Evolutionary conservation across 805 yeast genomes (phyloP), one percentile per base, ranked within the genome.

Genomic region (Candida quercuum): DNA sequence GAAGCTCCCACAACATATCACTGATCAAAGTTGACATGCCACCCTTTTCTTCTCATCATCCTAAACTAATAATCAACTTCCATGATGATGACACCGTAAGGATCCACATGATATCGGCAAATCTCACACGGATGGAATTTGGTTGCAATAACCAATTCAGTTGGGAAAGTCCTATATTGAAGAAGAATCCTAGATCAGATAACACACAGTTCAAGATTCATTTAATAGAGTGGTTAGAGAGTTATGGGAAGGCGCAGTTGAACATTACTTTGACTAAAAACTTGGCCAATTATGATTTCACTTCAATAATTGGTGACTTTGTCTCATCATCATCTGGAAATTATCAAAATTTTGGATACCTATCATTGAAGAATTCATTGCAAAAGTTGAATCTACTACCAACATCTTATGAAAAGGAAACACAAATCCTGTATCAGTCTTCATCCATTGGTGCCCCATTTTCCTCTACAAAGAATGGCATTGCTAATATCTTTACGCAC

Each of bases 11-110:
- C 15, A 51, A 48, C 27, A 17, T 53, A 6, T 36, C 42, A 17
- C 28, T 49, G 2, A 35, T 65, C 7, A 57, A 58, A 29, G 63
- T 71, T 1, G 9, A 33, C 2, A 60, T 65, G 63, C 58, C 62
- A 6, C 66, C 60, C 15, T 72, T 44, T 47, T 59, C 74, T 0
- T 63, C 71, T 3, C 88, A 82, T 54, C 91, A 82, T 53, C 69
- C 86, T 1, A 82, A 82, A 51, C 60, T 81, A 71, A 76, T 81
- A 67, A 59, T 82, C 12, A 81, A 81, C 48, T 60, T 71, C 40
- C 77, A 65, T 48, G 52, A 52, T 2, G 61, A 60, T 14, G 41
- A 35, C 2, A 56, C 69, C 0, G 55, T 69, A 23, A 78, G 74
- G 49, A 54, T 82, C 0, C 74, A 74, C 17, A 60, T 81, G 18